Conservation (phyloP, 225 moss, liverwort and hornwort species). For the Thuidium tamariscinum region DNA sequence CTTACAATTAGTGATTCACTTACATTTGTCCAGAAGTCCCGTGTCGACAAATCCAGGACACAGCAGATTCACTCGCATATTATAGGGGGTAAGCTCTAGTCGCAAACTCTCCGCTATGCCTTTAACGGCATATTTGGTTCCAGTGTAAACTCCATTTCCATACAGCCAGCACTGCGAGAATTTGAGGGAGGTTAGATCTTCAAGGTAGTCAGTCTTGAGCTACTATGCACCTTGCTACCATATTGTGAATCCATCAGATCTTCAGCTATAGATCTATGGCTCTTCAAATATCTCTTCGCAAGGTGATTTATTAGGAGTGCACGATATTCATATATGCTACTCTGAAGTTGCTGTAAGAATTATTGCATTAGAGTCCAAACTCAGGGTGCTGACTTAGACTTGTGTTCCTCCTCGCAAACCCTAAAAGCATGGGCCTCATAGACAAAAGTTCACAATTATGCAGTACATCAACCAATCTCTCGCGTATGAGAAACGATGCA, state of each 20-base stretch:
- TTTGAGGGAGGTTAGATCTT: neutral
- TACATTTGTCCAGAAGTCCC: conserved; percentile 58
- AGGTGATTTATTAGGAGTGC: neutral
- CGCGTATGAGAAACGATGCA: neutral
- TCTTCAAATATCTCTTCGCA: neutral
- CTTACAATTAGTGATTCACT: neutral
- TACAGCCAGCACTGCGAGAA: conserved; percentile 64
- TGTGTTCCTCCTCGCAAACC: neutral
- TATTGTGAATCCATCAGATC: neutral
- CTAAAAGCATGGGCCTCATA: neutral
- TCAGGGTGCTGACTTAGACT: neutral
- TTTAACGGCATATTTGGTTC: conserved; percentile 68
- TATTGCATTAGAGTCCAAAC: neutral
- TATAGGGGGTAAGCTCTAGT: conserved; percentile 71
- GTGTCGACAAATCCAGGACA: conserved; percentile 81
- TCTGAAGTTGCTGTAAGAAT: neutral
- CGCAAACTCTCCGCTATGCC: conserved; percentile 79
- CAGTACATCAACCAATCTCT: neutral
- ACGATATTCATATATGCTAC: neutral
- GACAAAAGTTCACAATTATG: neutral
- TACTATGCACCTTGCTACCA: neutral
- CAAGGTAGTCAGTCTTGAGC: neutral
- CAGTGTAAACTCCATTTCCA: conserved; percentile 81
- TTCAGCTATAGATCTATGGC: neutral
- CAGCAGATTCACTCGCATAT: conserved; percentile 69